phyloP scores from a whole-genome alignment of 2,329 filamentous ascomycete genomes.

The Blumeria hordei region DNA sequence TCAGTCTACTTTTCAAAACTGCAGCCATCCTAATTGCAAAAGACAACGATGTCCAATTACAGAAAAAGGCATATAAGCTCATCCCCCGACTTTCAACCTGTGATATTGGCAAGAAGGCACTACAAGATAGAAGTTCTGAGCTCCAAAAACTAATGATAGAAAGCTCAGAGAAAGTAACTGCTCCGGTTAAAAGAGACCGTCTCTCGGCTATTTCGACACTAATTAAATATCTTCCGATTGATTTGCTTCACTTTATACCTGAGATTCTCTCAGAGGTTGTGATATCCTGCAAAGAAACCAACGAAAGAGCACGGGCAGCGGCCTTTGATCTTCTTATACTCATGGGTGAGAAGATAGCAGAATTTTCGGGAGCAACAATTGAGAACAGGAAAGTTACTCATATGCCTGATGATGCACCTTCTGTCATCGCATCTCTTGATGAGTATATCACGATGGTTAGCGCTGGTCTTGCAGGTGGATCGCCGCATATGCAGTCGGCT shows the following conservation, averaged over 20 bases:
- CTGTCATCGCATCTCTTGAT: constrained; percentile 60
- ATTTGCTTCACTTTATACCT: constrained; percentile 79
- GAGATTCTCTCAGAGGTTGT: constrained; percentile 82
- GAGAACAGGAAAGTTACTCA: constrained; percentile 68
- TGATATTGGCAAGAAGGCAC: constrained; percentile 47
- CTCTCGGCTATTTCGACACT: constrained; percentile 62
- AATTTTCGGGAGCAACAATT: constrained; percentile 44
- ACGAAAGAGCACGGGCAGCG: constrained; percentile 72
- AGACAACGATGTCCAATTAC: constrained; percentile 66
- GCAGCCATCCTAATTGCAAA: constrained; percentile 62
- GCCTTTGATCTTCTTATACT: constrained; percentile 78
- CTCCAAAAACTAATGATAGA: constrained; percentile 60
- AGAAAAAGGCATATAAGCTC: constrained; percentile 98
- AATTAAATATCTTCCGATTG: constrained; percentile 51
- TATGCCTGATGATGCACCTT: constrained; percentile 60
- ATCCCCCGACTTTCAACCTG: constrained; percentile 77
- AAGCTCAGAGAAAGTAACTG: constrained; percentile 63
- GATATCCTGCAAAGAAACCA: constrained; percentile 90
- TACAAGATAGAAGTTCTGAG: constrained; percentile 51
- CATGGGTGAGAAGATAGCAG: constrained; percentile 59
- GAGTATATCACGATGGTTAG: constrained; percentile 98
- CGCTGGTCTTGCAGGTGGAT: constrained; percentile 74
- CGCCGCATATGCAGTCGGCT: constrained; percentile 91
- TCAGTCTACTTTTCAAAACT: constrained; percentile 64
- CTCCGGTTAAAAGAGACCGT: constrained; percentile 67